Evolutionary conservation across 495 filamentous ascomycete genomes (phyloP), one percentile per base, ranked within the genome.

Genomic region (Lasiosphaeris hirsuta): DNA sequence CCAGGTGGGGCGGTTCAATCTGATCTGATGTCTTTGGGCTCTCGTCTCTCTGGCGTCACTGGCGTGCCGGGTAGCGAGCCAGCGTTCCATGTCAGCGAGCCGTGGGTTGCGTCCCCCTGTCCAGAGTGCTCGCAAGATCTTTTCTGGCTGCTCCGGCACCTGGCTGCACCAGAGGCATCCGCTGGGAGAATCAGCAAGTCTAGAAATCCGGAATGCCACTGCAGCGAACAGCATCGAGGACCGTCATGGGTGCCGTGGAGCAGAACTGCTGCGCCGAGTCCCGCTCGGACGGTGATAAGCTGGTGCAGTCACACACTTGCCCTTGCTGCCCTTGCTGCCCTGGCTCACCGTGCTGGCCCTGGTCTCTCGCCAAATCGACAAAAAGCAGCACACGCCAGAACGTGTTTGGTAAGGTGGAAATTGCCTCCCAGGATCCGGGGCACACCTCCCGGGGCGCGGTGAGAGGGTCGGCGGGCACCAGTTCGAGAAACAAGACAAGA

Each of bases 271-370:
- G 10, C 35, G 41, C 35, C 10, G 15, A 51, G 49, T 41, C 39
- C 41, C 53, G 53, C 53, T 55, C 53, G 53, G 53, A 55, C 53
- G 23, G 53, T 55, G 53, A 55, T 47, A 46, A 55, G 53, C 37
- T 45, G 40, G 41, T 14, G 38, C 37, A 37, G 40, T 18, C 41
- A 42, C 52, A 35, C 30, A 35, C 42, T 45, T n/a, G 52, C n/a
- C 40, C 35, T 10, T 14, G 15, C 13, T 18, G 19, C 51, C 23
- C 23, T 30, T 30, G 23, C 5, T 30, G 23, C 23, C 23, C 23
- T 30, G 23, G 23, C 23, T 30, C 23, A 30, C 23, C 23, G 23
- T 30, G 23, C 23, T 30, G 23, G 23, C 23, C 23, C 23, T 30
- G 23, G 23, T 30, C 23, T 30, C 23, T 30, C 23, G 2, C 45